Percentiles rank a stretch among this genome's conserved stretches.
phyloP scores from a whole-genome alignment of 768 basidiomycete genomes.

The Lepiota subincarnata region DNA sequence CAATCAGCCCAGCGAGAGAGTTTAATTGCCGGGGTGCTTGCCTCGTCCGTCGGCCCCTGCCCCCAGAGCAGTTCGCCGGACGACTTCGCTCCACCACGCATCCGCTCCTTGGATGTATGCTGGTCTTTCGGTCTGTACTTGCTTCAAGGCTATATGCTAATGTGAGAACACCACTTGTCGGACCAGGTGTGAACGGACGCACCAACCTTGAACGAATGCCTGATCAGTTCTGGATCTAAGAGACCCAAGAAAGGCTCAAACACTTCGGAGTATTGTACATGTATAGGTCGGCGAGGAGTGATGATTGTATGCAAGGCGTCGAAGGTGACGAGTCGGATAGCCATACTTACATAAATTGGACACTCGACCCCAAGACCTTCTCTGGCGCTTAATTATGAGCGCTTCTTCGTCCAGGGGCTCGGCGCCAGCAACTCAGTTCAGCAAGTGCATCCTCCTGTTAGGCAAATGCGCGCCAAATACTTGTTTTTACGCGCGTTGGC shows the following conservation, averaged over 20 bases:
- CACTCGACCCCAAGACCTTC: too few relatives aligned
- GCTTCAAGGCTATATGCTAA: conserved; percentile 31
- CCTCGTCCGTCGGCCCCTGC: conserved; percentile 64
- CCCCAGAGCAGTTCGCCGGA: conserved; percentile 66
- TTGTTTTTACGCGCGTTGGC: too few relatives aligned
- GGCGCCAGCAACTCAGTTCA: neutral
- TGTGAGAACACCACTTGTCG: neutral
- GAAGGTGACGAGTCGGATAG: conserved; percentile 68
- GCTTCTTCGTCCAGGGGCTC: neutral
- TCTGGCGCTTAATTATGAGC: neutral
- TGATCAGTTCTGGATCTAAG: conserved; percentile 49
- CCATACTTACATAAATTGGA: too few relatives aligned
- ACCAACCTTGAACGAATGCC: conserved; percentile 60
- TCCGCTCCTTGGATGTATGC: conserved; percentile 51
- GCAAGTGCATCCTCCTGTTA: too few relatives aligned
- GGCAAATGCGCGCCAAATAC: too few relatives aligned
- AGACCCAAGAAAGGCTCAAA: conserved; percentile 67
- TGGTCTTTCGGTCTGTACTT: conserved; percentile 54
- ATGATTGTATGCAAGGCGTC: conserved; percentile 77
- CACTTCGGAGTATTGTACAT: conserved; percentile 59
- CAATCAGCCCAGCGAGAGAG: neutral
- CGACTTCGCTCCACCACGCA: conserved; percentile 78
- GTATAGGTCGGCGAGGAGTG: conserved; percentile 61
- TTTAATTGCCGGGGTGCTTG: conserved; percentile 21
- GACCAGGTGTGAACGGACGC: conserved; percentile 10